Evolutionary conservation across 176 grass and related monocot species (phyloP).

Genomic region (barley (Hordeum vulgare)): DNA sequence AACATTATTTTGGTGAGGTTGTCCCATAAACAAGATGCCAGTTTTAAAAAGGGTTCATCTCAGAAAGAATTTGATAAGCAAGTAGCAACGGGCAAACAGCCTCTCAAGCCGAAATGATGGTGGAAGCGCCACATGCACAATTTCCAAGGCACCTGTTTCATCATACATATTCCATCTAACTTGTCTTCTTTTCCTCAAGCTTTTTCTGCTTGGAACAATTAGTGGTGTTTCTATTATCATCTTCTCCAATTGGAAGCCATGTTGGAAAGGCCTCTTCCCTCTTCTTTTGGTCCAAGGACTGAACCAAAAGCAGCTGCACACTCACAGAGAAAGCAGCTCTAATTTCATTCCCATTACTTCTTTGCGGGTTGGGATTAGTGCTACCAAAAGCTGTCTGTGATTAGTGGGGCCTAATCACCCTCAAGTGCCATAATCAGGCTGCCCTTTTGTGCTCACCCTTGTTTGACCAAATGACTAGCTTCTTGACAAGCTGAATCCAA

Average conservation of each 20-base stretch:
- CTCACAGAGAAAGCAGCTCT: conserved; percentile 7
- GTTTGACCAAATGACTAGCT: conserved; percentile 45
- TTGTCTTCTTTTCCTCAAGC: conserved; percentile 21
- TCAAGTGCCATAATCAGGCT: conserved; percentile 43
- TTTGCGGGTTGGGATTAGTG: conserved; percentile 44
- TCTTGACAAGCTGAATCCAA: conserved; percentile 34
- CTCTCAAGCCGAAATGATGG: conserved; percentile 29
- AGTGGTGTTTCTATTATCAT: neutral
- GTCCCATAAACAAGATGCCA: neutral
- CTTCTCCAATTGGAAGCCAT: conserved; percentile 25
- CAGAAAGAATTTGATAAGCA: neutral
- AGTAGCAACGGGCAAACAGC: neutral
- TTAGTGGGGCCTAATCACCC: conserved; percentile 50
- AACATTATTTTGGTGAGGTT: neutral
- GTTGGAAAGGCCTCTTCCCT: conserved; percentile 12
- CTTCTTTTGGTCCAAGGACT: conserved; percentile 21
- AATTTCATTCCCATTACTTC: conserved; percentile 15
- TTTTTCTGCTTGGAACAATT: conserved; percentile 22
- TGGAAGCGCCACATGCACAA: conserved; percentile 32
- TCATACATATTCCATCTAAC: conserved; percentile 10
- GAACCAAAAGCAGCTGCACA: conserved; percentile 25
- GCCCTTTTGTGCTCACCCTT: conserved; percentile 28
- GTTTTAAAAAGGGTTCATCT: neutral
- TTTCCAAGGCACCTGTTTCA: conserved; percentile 26
- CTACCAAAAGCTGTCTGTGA: conserved; percentile 30